Percentiles rank a stretch among this genome's conserved stretches.
These are phyloP conservation scores for Heterobasidion parviporum DNA, from an alignment of 1,284 basidiomycete genomes.

Conservation along the genomic window DNA sequence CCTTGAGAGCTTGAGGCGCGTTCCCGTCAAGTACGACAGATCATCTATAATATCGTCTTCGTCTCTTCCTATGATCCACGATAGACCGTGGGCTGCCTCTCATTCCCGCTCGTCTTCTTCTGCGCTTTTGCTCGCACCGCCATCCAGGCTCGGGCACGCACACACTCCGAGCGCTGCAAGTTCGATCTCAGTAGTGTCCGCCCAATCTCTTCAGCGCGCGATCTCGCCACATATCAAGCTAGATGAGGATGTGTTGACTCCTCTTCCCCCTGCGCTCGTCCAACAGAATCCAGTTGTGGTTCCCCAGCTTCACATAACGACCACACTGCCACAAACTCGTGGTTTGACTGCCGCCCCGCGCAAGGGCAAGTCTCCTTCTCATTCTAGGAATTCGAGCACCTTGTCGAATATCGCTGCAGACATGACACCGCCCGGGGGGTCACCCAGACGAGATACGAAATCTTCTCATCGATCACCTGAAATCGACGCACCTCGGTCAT, in stretches of 20 bases:
- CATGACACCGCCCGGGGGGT: too few species aligned
- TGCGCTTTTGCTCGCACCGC: background rate
- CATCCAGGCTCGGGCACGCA: slow-evolving; percentile 3
- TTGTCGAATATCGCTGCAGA: too few species aligned
- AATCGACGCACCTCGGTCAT: too few species aligned
- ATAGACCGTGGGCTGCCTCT: too few species aligned
- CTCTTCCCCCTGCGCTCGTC: slow-evolving; percentile 12
- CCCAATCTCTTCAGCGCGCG: slow-evolving; percentile 20
- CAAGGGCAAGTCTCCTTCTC: background rate
- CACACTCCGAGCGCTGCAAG: slow-evolving; percentile 5
- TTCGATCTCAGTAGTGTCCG: background rate
- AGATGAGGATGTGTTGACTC: slow-evolving; percentile 21
- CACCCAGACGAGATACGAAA: too few species aligned
- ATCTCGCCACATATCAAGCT: slow-evolving; percentile 28
- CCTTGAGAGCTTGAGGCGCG: background rate
- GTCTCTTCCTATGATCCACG: background rate
- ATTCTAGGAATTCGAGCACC: background rate
- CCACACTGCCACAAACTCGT: background rate
- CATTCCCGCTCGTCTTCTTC: background rate
- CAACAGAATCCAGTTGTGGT: slow-evolving; percentile 8
- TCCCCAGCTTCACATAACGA: background rate
- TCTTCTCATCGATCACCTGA: too few species aligned
- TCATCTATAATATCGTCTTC: background rate
- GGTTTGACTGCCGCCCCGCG: background rate
- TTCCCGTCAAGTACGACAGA: background rate